Percentiles rank a stretch among this genome's conserved stretches.
Evolutionary conservation across 2,329 filamentous ascomycete genomes (phyloP).

Genomic region (Ophiostoma perfectum): DNA sequence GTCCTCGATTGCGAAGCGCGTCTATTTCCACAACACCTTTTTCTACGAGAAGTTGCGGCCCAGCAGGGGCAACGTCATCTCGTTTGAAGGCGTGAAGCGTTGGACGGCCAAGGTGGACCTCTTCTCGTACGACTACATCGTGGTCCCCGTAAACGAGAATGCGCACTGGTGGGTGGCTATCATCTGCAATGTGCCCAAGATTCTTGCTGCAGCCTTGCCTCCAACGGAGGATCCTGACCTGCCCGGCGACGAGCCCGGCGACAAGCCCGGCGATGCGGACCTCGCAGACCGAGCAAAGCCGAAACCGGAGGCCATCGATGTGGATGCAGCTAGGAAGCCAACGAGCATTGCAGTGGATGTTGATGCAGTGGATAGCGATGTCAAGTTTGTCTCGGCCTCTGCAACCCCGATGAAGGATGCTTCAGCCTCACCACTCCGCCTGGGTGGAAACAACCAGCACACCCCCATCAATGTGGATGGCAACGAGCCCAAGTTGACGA

Average conservation of each 20-base stretch:
- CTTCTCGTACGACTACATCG: slow-evolving; percentile 78
- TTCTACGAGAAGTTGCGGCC: slow-evolving; percentile 77
- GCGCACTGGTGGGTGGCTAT: slow-evolving; percentile 93
- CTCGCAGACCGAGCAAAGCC: background rate
- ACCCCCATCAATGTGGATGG: background rate
- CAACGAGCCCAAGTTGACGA: background rate
- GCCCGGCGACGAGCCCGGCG: background rate
- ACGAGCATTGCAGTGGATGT: background rate
- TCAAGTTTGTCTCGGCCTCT: background rate
- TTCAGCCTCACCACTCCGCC: too few relatives aligned
- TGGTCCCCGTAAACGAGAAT: slow-evolving; percentile 86
- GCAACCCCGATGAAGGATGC: background rate
- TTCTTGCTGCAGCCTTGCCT: slow-evolving; percentile 38
- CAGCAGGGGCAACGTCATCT: slow-evolving; percentile 54
- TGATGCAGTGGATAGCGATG: background rate
- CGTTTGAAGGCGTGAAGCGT: slow-evolving; percentile 76
- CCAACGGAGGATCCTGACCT: background rate
- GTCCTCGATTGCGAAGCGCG: slow-evolving; percentile 53
- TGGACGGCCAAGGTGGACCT: slow-evolving; percentile 87
- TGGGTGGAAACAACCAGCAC: background rate
- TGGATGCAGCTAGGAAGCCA: background rate
- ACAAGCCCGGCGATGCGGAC: background rate
- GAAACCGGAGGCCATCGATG: background rate
- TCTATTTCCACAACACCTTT: slow-evolving; percentile 90
- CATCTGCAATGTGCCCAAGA: slow-evolving; percentile 76